Conservation (phyloP, 345 rosid species). For the Melaleuca alternifolia region DNA sequence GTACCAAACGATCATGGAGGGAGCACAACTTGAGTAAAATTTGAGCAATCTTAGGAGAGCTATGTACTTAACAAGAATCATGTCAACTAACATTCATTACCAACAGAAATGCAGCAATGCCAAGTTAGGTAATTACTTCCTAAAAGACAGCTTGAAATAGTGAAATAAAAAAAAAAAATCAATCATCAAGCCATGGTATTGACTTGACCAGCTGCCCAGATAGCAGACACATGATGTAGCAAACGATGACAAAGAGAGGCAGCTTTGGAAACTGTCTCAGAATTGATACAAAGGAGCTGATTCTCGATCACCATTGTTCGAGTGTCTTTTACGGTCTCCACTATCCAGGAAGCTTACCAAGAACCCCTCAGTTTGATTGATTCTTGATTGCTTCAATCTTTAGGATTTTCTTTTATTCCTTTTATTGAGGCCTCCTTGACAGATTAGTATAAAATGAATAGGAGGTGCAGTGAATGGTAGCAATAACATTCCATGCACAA, state of each 20-base stretch:
- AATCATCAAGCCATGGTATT: neutral
- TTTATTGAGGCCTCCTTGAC: neutral
- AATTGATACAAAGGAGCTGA: neutral
- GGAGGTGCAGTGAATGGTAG: neutral
- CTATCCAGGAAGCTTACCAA: neutral
- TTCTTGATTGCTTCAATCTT: neutral
- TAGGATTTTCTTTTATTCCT: neutral
- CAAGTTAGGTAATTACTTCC: neutral
- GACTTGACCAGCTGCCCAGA: neutral
- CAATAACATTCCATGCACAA: neutral
- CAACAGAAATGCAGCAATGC: neutral
- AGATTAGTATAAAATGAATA: neutral
- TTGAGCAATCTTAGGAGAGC: neutral
- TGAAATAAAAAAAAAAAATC: neutral
- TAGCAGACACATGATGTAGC: neutral
- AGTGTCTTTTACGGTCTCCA: neutral
- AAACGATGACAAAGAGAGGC: neutral
- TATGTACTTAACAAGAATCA: neutral
- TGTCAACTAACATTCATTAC: neutral
- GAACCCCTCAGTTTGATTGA: neutral
- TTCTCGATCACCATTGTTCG: neutral
- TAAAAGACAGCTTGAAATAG: neutral
- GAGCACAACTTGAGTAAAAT: neutral
- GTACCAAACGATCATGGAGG: neutral
- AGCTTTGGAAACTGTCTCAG: neutral